Evolutionary conservation across 495 filamentous ascomycete genomes (phyloP).

Genomic region (Bathelium albidoporum): DNA sequence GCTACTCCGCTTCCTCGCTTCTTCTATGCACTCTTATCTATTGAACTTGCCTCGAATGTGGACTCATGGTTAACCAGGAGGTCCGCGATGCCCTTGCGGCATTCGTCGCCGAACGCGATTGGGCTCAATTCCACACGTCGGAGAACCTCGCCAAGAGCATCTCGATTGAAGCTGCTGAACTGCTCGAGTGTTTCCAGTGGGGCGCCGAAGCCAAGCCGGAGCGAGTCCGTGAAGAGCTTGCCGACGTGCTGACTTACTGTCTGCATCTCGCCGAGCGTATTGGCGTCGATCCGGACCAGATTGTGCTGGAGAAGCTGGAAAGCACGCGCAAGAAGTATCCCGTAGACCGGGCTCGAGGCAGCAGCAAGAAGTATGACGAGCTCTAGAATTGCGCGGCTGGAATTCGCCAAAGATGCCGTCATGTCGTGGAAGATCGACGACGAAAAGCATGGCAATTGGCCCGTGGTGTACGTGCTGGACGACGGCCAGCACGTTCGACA

Average conservation of each 20-base stretch:
- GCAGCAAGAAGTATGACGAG: conserved; percentile 15
- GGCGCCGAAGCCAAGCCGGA: conserved; percentile 12
- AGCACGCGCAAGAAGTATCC: conserved; percentile 17
- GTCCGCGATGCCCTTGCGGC: conserved; percentile 7
- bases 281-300: conserved; percentile 13
- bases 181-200: conserved; percentile 18
- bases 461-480: conserved; percentile 13
- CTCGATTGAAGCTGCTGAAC: conserved; percentile 14
- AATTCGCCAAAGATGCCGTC: conserved; percentile 13
- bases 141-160: conserved; percentile 17
- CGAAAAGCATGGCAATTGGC: conserved; percentile 15
- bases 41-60: conserved; percentile 5
- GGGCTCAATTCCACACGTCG: conserved; percentile 16
- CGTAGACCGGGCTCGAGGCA: conserved; percentile 13
- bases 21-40: not conserved
- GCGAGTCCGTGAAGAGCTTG: conserved; percentile 16
- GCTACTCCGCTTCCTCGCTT: not conserved
- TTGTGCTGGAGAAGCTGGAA: conserved; percentile 16
- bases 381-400: conserved; percentile 11
- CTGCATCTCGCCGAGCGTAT: conserved; percentile 13
- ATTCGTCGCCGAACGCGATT: conserved; percentile 17
- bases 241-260: conserved; percentile 17
- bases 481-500: conserved; percentile 3
- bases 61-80: conserved; percentile 8
- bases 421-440: conserved; percentile 9